Evolutionary conservation across 495 filamentous ascomycete species (phyloP).

Genomic region (Achaetomiella virescens): DNA sequence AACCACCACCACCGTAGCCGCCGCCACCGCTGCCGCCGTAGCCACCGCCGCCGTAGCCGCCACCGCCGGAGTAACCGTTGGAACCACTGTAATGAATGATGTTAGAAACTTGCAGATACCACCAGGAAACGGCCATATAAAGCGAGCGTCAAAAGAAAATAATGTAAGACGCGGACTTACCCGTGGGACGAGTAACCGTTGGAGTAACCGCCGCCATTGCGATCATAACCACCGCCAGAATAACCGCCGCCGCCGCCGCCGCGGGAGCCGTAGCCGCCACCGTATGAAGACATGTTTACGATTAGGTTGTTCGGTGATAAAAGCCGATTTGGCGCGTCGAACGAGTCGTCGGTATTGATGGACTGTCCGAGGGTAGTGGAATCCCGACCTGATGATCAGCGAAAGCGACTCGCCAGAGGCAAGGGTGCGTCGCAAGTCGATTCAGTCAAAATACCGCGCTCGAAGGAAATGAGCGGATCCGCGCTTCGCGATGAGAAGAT

Average conservation of each 20-base stretch:
- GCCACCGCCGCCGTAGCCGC: conserved; percentile 36
- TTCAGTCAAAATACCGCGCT: not conserved
- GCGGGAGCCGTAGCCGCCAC: conserved; percentile 57
- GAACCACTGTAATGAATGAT: conserved; percentile 21
- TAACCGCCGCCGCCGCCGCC: conserved; percentile 44
- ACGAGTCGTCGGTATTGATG: not conserved
- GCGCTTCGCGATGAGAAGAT: conserved; percentile 12
- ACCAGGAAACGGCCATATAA: conserved; percentile 22
- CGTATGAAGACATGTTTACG: conserved; percentile 36
- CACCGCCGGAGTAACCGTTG: conserved; percentile 26
- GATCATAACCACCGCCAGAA: conserved; percentile 23
- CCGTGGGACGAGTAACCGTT: conserved; percentile 24
- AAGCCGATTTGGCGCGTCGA: conserved; percentile 1
- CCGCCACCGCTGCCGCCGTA: conserved; percentile 39
- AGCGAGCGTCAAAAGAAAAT: conserved; percentile 1
- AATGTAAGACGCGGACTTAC: conserved; percentile 16
- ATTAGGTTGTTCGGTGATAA: conserved; percentile 41
- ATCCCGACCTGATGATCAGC: not conserved
- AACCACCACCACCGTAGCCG: conserved; percentile 47
- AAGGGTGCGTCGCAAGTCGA: conserved; percentile 2
- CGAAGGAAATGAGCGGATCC: conserved; percentile 12
- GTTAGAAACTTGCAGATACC: conserved; percentile 27
- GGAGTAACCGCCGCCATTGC: conserved; percentile 20
- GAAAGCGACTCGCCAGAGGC: conserved; percentile 6
- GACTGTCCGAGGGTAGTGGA: not conserved